phyloP scores from a whole-genome alignment of 768 basidiomycete genomes.

The Leccinellum luteum region DNA sequence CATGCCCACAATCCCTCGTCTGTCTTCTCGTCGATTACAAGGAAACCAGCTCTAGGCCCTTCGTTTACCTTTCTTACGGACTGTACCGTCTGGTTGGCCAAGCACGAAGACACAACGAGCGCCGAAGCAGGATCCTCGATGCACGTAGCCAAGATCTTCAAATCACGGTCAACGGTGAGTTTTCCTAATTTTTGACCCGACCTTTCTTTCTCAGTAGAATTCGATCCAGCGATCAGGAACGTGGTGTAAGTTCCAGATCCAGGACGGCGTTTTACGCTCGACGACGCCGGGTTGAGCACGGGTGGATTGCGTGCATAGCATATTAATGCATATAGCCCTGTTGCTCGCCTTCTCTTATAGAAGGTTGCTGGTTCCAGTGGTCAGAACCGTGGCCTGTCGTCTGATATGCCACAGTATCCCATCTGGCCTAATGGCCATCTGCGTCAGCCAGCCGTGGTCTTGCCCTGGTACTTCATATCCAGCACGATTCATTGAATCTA shows the following conservation, averaged over 20 bases:
- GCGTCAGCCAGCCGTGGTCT: background rate
- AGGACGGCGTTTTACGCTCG: slow-evolving; percentile 28
- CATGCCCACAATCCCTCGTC: slow-evolving; percentile 33
- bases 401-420: background rate
- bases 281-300: background rate
- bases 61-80: slow-evolving; percentile 74
- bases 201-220: background rate
- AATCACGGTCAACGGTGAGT: slow-evolving; percentile 42
- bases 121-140: slow-evolving; percentile 19
- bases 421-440: background rate
- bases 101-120: slow-evolving; percentile 9
- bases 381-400: background rate
- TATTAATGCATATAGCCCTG: too few relatives aligned
- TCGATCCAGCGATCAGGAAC: slow-evolving; percentile 35
- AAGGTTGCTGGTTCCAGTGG: background rate
- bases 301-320: background rate
- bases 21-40: slow-evolving; percentile 34
- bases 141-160: slow-evolving; percentile 41
- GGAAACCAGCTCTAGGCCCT: slow-evolving; percentile 74
- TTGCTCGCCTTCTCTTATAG: background rate
- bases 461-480: background rate
- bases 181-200: background rate
- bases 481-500: background rate
- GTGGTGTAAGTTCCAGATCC: slow-evolving; percentile 41
- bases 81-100: slow-evolving; percentile 68